These are phyloP conservation scores for Cordyceps farinosa DNA, from an alignment of 2,329 filamentous ascomycete genomes.

Conservation along the genomic window DNA sequence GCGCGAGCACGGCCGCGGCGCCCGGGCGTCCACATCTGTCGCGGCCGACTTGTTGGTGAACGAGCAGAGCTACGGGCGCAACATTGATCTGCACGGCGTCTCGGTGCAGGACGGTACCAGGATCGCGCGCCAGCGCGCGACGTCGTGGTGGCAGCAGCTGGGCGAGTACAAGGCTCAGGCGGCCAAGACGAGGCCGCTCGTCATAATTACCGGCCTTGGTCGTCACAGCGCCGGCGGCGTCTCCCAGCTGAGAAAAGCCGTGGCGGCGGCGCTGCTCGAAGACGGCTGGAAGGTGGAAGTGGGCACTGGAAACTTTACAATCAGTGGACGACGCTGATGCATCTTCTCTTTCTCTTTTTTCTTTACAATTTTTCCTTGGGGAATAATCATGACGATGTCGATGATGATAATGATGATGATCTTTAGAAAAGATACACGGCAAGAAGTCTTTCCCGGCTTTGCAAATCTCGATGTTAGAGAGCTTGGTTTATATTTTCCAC, in stretches of 20 bases:
- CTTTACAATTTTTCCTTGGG: not conserved
- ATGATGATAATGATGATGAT: not conserved
- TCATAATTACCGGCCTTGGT: slow-evolving; percentile 78
- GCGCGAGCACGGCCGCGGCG: slow-evolving; percentile 57
- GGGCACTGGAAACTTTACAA: slow-evolving; percentile 64
- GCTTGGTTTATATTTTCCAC: not conserved
- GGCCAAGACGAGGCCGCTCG: slow-evolving; percentile 54
- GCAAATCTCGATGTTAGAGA: not conserved
- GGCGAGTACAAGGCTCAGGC: slow-evolving; percentile 58
- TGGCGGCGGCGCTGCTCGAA: slow-evolving; percentile 68
- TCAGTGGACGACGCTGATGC: slow-evolving; percentile 55
- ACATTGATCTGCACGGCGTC: slow-evolving; percentile 80
- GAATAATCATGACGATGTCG: not conserved
- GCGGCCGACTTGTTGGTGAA: slow-evolving; percentile 70
- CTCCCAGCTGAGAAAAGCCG: slow-evolving; percentile 72
- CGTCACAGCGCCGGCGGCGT: slow-evolving; percentile 73
- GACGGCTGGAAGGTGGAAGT: slow-evolving; percentile 83
- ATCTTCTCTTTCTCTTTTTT: not conserved
- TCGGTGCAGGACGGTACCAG: slow-evolving; percentile 75
- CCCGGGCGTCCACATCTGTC: slow-evolving; percentile 56
- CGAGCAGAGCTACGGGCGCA: slow-evolving; percentile 55
- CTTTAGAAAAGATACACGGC: not conserved
- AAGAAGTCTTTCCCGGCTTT: not conserved
- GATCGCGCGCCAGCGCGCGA: slow-evolving; percentile 66
- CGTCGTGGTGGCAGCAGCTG: slow-evolving; percentile 71